These are phyloP conservation scores for Neurospora sp. DNA, from an alignment of 495 filamentous ascomycete species.

Conservation along the genomic window DNA sequence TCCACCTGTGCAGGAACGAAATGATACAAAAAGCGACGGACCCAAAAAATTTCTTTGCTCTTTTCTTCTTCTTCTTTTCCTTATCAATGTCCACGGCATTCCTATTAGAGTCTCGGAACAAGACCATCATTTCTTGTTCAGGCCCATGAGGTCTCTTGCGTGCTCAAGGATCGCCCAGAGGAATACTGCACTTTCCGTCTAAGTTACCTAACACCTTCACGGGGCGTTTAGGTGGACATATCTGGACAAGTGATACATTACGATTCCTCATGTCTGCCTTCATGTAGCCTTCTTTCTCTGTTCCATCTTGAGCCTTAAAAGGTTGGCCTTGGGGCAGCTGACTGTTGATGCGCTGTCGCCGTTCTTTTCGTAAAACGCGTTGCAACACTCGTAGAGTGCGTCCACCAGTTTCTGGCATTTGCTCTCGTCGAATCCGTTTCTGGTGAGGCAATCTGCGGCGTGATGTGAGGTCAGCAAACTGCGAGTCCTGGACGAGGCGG, in stretches of 20 bases:
- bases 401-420: slow-evolving; percentile 75
- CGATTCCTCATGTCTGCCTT: slow-evolving; percentile 8
- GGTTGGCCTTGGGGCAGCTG: slow-evolving; percentile 75
- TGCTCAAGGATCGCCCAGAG: slow-evolving; percentile 99
- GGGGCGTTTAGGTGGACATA: slow-evolving; percentile 34
- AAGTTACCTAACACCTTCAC: slow-evolving; percentile 47
- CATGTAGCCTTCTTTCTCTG: slow-evolving; percentile 46
- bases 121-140: slow-evolving; percentile 91
- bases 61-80: slow-evolving; percentile 40
- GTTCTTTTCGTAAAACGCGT: slow-evolving; percentile 70
- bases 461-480: slow-evolving; percentile 6
- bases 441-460: slow-evolving; percentile 63
- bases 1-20: background rate
- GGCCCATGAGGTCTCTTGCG: slow-evolving; percentile 77
- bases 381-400: slow-evolving; percentile 92
- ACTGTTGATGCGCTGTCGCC: slow-evolving; percentile 67
- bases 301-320: slow-evolving; percentile 80
- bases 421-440: slow-evolving; percentile 77
- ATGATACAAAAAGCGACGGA: background rate
- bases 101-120: slow-evolving; percentile 99
- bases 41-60: slow-evolving; percentile 13
- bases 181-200: slow-evolving; percentile 53
- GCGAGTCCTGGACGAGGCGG: slow-evolving; percentile 2
- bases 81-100: slow-evolving; percentile 78
- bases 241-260: slow-evolving; percentile 37